Evolutionary conservation across 2,329 filamentous ascomycete genomes (phyloP).

Genomic region (Apiospora kogelbergensis): DNA sequence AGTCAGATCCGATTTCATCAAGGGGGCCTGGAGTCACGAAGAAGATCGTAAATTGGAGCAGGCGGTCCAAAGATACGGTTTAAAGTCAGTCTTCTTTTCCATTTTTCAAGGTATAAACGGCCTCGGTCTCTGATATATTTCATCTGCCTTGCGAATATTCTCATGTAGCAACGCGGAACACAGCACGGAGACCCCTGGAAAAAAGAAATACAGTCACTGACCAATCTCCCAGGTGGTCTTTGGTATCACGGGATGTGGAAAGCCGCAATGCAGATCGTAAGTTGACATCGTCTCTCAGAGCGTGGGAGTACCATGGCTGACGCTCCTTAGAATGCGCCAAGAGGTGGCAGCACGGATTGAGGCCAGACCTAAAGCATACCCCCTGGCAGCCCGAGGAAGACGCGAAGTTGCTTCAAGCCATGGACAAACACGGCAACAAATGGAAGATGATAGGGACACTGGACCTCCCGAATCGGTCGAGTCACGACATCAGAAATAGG

Average conservation of each 20-base stretch:
- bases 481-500: conserved; percentile 6
- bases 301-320: background rate
- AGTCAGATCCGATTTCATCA: background rate
- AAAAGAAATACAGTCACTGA: background rate
- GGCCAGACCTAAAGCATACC: background rate
- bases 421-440: conserved; percentile 1
- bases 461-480: conserved; percentile 1
- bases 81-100: background rate
- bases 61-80: background rate
- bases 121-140: background rate
- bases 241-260: background rate
- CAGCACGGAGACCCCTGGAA: background rate
- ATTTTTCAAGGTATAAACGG: no score
- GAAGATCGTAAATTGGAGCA: background rate
- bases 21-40: conserved; percentile 2
- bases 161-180: background rate
- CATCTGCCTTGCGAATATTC: no score
- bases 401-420: background rate
- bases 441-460: conserved; percentile 2
- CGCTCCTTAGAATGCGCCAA: background rate
- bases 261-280: conserved; percentile 8
- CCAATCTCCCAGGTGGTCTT: background rate
- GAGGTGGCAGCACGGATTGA: conserved; percentile 2
- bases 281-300: background rate
- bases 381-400: conserved; percentile 5